These are phyloP conservation scores for Metarhizium humberi DNA, from an alignment of 2,329 filamentous ascomycete species.

Conservation along the genomic window DNA sequence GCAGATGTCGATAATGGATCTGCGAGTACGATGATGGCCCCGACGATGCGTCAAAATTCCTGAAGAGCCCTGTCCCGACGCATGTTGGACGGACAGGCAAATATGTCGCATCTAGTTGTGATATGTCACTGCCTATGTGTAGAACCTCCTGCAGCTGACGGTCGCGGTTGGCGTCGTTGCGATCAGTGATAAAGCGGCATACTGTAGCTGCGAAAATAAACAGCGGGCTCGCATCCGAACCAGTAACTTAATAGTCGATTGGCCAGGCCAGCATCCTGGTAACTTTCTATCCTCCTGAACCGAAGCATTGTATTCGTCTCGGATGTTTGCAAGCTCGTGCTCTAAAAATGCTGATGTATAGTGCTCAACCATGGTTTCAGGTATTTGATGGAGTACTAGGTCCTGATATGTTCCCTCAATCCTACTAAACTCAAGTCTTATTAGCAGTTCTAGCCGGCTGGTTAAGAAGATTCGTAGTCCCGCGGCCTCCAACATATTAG, in stretches of 20 bases:
- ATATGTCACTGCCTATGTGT: not conserved
- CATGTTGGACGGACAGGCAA: slow-evolving; percentile 1
- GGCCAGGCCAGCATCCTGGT: slow-evolving; percentile 5
- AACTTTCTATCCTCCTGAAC: slow-evolving; percentile 2
- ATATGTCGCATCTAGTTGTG: slow-evolving; percentile 11
- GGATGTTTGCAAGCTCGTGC: slow-evolving; percentile 22
- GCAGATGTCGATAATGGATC: not conserved
- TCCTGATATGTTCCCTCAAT: not conserved
- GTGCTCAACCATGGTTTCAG: not conserved
- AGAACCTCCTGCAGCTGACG: slow-evolving; percentile 16
- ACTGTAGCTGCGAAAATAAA: slow-evolving; percentile 27
- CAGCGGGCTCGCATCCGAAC: slow-evolving; percentile 19
- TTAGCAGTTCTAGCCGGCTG: slow-evolving; percentile 28
- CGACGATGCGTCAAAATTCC: not conserved
- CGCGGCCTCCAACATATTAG: not conserved
- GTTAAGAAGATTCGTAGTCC: slow-evolving; percentile 28
- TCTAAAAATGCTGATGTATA: slow-evolving; percentile 16
- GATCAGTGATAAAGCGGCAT: slow-evolving; percentile 18
- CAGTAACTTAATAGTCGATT: slow-evolving; percentile 4
- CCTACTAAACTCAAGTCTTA: not conserved
- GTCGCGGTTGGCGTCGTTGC: slow-evolving; percentile 10
- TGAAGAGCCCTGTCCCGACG: not conserved
- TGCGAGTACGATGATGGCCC: not conserved
- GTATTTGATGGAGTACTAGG: not conserved
- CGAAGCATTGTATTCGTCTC: slow-evolving; percentile 7